Conservation (phyloP, 352 stramenopile genomes). For the Globisporangium radiosum region DNA sequence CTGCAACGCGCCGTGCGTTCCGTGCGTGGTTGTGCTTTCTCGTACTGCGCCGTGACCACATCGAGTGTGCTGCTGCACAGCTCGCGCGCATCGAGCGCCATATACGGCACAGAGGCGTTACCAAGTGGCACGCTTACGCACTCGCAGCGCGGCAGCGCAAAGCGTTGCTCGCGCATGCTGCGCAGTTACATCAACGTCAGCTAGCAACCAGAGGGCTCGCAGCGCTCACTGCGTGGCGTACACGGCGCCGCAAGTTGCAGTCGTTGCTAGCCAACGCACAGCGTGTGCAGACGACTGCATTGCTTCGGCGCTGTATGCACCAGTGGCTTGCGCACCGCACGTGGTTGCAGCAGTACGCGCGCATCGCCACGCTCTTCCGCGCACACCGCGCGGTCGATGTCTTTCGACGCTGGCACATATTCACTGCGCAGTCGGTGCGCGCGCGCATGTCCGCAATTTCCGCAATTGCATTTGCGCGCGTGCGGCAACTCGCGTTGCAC, state of each 20-base stretch:
- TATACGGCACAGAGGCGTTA: constrained; percentile 1
- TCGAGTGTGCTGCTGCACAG: neutral
- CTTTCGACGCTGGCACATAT: constrained; percentile 26
- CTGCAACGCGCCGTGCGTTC: neutral
- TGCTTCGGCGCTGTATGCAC: constrained; percentile 9
- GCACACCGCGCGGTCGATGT: constrained; percentile 18
- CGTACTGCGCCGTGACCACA: neutral
- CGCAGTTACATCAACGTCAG: neutral
- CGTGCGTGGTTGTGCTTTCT: constrained; percentile 3
- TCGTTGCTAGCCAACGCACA: neutral
- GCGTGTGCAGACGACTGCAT: neutral
- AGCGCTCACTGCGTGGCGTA: constrained; percentile 16
- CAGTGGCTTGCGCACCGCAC: constrained; percentile 19
- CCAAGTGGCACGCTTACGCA: neutral
- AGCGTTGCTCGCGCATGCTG: neutral
- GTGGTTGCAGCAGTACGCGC: constrained; percentile 20
- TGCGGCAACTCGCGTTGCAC: no score
- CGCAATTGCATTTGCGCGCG: neutral
- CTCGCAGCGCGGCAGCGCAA: neutral
- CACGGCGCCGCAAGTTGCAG: neutral
- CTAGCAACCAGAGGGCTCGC: neutral
- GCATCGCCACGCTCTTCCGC: constrained; percentile 20
- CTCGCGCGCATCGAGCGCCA: neutral
- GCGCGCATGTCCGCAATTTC: neutral
- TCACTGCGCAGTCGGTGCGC: constrained; percentile 9